Conservation (phyloP, 371 early-diverging fungal genomes). For the Mortierella sp. region DNA sequence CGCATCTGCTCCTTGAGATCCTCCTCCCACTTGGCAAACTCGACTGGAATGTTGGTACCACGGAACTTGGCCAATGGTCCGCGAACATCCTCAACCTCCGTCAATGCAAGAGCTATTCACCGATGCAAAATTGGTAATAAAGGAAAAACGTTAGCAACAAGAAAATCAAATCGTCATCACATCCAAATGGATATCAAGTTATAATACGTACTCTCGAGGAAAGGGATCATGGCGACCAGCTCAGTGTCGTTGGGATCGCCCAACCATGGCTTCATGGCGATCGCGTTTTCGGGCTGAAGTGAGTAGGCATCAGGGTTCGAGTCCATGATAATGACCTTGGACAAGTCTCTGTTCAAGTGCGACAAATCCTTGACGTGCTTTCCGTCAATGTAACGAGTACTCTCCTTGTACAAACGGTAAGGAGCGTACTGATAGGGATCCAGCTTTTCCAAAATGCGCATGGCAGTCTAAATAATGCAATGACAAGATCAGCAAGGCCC, state of each 20-base stretch:
- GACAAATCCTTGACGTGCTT: constrained; percentile 93
- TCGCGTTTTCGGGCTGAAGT: constrained; percentile 93
- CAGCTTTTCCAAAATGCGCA: constrained; percentile 87
- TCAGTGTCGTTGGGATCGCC: constrained; percentile 89
- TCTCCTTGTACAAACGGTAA: constrained; percentile 92
- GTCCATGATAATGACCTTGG: constrained; percentile 94
- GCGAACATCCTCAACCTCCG: constrained; percentile 84
- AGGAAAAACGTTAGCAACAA: background rate
- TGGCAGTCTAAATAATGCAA: constrained; percentile 62
- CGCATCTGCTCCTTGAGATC: constrained; percentile 73
- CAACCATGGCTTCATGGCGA: constrained; percentile 88
- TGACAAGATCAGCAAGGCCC: too few relatives aligned
- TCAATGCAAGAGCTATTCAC: constrained; percentile 74
- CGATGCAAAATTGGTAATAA: background rate
- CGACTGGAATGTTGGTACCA: constrained; percentile 77
- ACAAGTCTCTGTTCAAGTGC: constrained; percentile 93
- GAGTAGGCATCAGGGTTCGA: constrained; percentile 84
- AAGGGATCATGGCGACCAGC: constrained; percentile 88
- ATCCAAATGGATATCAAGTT: background rate
- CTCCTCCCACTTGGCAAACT: constrained; percentile 81
- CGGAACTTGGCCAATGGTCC: constrained; percentile 76
- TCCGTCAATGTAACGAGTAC: constrained; percentile 88
- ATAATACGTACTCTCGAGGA: constrained; percentile 82
- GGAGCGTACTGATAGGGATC: constrained; percentile 91
- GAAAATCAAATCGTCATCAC: background rate